phyloP scores from a whole-genome alignment of 768 basidiomycete species.

The Sistotremastrum niveocremeum region DNA sequence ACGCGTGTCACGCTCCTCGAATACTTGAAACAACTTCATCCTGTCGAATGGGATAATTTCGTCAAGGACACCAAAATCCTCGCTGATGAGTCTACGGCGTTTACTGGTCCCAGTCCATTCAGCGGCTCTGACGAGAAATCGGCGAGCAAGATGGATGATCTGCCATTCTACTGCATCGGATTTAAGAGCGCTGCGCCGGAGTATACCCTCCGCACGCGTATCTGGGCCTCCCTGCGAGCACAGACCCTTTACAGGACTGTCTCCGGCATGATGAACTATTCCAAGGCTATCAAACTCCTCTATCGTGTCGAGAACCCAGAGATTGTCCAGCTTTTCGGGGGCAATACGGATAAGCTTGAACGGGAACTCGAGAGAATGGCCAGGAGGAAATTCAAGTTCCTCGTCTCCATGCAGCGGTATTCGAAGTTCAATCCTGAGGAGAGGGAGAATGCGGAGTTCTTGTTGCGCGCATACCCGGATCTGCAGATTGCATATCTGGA shows the following conservation, averaged over 20 bases:
- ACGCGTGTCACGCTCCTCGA: constrained; percentile 94
- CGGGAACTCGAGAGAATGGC: constrained; percentile 96
- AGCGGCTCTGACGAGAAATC: constrained; percentile 66
- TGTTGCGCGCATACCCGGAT: constrained; percentile 95
- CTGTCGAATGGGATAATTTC: constrained; percentile 98
- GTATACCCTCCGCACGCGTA: constrained; percentile 95
- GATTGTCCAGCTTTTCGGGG: constrained; percentile 93
- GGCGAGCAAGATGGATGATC: constrained; percentile 72
- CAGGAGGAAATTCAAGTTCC: constrained; percentile 95
- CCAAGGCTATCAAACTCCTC: constrained; percentile 98
- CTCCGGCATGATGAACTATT: constrained; percentile 99
- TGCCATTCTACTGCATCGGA: constrained; percentile 96
- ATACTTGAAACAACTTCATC: constrained; percentile 96
- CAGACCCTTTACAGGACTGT: constrained; percentile 98
- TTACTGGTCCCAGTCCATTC: constrained; percentile 62
- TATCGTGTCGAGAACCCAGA: constrained; percentile 99
- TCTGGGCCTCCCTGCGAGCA: constrained; percentile 97
- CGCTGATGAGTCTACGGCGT: constrained; percentile 86
- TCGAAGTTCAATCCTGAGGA: constrained; percentile 99
- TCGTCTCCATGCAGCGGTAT: constrained; percentile 98
- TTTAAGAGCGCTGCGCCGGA: constrained; percentile 99
- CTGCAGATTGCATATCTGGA: constrained; percentile 97
- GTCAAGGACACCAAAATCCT: constrained; percentile 99
- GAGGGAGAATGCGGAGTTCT: constrained; percentile 96
- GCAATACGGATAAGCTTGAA: constrained; percentile 94